phyloP scores from a whole-genome alignment of 371 early-diverging fungal species.

The Saksenaea oblongispora region DNA sequence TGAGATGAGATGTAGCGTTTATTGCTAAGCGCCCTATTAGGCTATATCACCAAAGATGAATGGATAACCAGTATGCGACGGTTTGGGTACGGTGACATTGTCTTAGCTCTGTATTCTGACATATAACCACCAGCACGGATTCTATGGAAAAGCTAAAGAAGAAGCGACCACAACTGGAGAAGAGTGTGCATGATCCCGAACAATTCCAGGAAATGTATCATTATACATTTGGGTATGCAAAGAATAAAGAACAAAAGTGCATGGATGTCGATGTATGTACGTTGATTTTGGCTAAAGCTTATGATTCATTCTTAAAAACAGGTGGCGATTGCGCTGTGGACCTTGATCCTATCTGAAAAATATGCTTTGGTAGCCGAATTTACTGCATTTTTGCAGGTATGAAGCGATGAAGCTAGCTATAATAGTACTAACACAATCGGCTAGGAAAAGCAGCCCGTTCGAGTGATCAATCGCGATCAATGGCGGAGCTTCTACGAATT shows the following conservation, averaged over 20 bases:
- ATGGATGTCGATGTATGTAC: constrained; percentile 63
- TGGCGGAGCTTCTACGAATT: constrained; percentile 77
- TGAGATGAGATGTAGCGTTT: no score
- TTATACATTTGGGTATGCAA: constrained; percentile 70
- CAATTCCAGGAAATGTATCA: constrained; percentile 67
- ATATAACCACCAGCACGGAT: constrained; percentile 45
- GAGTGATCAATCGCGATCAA: constrained; percentile 74
- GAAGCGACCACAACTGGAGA: constrained; percentile 45
- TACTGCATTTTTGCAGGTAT: constrained; percentile 51
- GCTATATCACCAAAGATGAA: constrained; percentile 64
- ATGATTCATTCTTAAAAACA: constrained; percentile 7
- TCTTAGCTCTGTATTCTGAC: not conserved
- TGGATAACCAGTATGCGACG: constrained; percentile 68
- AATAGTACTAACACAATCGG: constrained; percentile 66
- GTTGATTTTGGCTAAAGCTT: not conserved
- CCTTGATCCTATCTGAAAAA: constrained; percentile 45
- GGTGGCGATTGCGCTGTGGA: constrained; percentile 62
- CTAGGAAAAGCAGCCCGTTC: constrained; percentile 57
- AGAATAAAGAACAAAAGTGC: constrained; percentile 68
- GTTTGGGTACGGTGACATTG: constrained; percentile 45
- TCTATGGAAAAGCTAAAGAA: constrained; percentile 49
- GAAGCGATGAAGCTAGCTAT: constrained; percentile 35
- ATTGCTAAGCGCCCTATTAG: constrained; percentile 23
- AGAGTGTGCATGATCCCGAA: constrained; percentile 41
- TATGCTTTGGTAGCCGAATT: constrained; percentile 55